A percentile compares a stretch with the other conserved stretches of the same genome.
These are phyloP conservation scores for Gossypium bickii DNA, from an alignment of 345 rosid genomes.

Conservation along the genomic window DNA sequence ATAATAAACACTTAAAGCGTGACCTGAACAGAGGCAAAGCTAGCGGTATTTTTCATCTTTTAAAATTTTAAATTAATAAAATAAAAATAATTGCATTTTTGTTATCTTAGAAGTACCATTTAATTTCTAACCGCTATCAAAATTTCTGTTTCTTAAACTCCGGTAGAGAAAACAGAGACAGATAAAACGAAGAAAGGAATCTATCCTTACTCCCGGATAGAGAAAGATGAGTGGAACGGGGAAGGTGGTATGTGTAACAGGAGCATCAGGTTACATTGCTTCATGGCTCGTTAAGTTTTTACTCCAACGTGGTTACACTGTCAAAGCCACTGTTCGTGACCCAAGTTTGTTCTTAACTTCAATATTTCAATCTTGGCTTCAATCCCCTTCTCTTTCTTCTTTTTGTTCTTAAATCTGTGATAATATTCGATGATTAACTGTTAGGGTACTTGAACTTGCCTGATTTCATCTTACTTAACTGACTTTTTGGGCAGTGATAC, in stretches of 20 bases:
- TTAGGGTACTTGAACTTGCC: not conserved
- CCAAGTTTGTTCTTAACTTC: constrained; percentile 31
- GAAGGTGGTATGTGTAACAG: constrained; percentile 46
- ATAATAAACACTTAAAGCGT: too few relatives aligned
- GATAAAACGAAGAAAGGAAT: not conserved
- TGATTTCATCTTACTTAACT: not conserved
- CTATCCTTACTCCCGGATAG: not conserved
- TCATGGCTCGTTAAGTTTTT: constrained; percentile 50
- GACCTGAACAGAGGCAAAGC: too few relatives aligned
- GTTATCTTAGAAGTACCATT: too few relatives aligned
- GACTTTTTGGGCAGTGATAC: not conserved
- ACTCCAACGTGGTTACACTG: constrained; percentile 44
- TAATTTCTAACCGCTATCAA: too few relatives aligned
- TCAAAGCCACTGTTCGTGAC: constrained; percentile 42
- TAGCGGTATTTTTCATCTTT: too few relatives aligned
- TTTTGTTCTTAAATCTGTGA: not conserved
- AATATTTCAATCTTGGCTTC: not conserved
- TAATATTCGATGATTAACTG: not conserved
- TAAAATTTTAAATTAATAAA: too few relatives aligned
- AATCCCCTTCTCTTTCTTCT: too few relatives aligned
- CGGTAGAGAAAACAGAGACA: too few relatives aligned
- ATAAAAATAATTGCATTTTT: too few relatives aligned
- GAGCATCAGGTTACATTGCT: constrained; percentile 48
- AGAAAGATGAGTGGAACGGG: constrained; percentile 19
- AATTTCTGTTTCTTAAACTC: too few relatives aligned